These are phyloP conservation scores for Gaertneriomyces sp. DNA, from an alignment of 192 early-diverging fungal species.

Conservation along the genomic window DNA sequence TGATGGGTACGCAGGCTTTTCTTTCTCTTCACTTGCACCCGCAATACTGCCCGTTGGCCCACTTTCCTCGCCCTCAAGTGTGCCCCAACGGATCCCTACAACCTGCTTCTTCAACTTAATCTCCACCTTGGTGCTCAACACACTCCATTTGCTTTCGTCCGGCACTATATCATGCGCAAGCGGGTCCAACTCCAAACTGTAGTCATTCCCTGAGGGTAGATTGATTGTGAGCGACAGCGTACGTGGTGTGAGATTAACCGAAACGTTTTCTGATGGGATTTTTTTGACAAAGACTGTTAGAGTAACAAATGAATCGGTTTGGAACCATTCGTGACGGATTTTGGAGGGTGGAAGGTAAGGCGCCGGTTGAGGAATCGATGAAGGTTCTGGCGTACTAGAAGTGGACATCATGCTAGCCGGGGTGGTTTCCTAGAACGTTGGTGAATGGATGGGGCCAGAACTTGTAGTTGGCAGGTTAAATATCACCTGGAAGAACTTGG, in stretches of 20 bases:
- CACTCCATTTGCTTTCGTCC: constrained; percentile 39
- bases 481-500: too few species aligned
- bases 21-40: constrained; percentile 38
- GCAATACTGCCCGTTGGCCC: constrained; percentile 35
- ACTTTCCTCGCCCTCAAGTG: constrained; percentile 68
- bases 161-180: constrained; percentile 76
- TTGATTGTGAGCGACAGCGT: constrained; percentile 76
- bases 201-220: constrained; percentile 77
- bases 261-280: constrained; percentile 37
- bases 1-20: constrained; percentile 45
- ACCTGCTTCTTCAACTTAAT: constrained; percentile 64
- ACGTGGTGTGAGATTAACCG: constrained; percentile 59
- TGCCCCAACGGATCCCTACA: constrained; percentile 80
- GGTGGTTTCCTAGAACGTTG: too few species aligned
- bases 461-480: too few species aligned
- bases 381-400: constrained; percentile 13
- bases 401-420: not conserved
- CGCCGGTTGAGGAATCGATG: constrained; percentile 34
- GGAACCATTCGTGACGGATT: constrained; percentile 95
- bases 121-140: constrained; percentile 56
- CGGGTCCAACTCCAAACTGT: constrained; percentile 89
- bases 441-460: too few species aligned
- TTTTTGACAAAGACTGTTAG: constrained; percentile 91
- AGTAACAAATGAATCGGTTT: constrained; percentile 85
- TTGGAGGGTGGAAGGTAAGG: constrained; percentile 44